Evolutionary conservation across 306 rosid genomes (phyloP), one percentile per base, ranked within the genome.

Genomic region (Pyrus communis): DNA sequence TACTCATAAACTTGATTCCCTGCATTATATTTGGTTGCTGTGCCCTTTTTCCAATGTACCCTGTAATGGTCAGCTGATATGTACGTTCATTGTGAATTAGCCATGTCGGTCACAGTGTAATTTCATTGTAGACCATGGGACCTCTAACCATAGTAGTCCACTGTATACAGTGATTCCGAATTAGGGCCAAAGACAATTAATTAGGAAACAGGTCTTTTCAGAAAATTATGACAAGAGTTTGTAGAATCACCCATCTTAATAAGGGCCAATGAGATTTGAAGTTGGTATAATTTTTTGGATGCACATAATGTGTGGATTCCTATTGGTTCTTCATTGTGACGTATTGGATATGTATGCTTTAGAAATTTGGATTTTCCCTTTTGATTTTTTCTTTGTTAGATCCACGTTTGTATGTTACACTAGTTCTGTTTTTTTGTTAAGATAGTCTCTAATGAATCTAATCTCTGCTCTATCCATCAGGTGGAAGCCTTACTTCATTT

Each of bases 401-500:
- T 22, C 49, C 42, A 51, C 51, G 22, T 74, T 35, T 66, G 74
- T 31, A 59, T 23, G 28, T 9, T 28, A 54, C 4, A 42, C n/a
- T 15, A 30, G 9, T 60, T 25, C 30, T 31, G n/a, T 69, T 23
- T 70, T 49, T 31, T 49, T 28, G 4, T 64, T 18, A 9, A 42
- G 38, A 46, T 78, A 68, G 51, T 70, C 77, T 76, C 69, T 79
- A 76, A 82, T 58, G 57, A 70, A 66, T 76, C 69, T 79, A 76
- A 82, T 63, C 6, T 63, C 63, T 63, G 69, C 38, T 71, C 82
- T 76, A 74, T 81, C 81, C 75, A 68, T 77, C 80, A 95, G 97
- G 88, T 75, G 21, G 88, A 59, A 80, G 75, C 79, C 79, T 81
- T 78, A 77, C 90, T 86, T 86, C 97, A 71, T 95, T 88, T 89